Conservation (phyloP, 1,284 basidiomycete genomes). For the Trichosporon asahii region DNA sequence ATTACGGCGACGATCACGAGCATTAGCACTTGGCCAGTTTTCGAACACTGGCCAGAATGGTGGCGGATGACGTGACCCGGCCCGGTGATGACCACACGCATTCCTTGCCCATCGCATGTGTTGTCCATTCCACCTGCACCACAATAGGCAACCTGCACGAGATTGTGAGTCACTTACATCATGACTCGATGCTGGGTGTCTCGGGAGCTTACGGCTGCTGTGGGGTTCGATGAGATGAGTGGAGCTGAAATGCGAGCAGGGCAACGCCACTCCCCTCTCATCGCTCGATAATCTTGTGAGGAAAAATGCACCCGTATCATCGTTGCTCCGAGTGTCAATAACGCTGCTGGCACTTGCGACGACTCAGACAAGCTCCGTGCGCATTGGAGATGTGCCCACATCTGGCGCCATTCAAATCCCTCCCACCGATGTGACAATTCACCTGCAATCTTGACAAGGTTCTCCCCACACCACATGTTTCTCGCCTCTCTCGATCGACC, state of each 20-base stretch:
- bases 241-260: no score
- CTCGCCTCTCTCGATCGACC: no score
- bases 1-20: neutral
- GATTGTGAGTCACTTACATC: neutral
- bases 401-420: neutral
- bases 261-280: neutral
- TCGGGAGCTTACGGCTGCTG: neutral
- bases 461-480: no score
- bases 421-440: neutral
- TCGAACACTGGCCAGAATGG: neutral
- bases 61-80: constrained; percentile 2
- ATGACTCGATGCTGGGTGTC: neutral
- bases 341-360: neutral
- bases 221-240: neutral
- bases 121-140: neutral
- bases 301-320: no score
- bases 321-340: neutral
- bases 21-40: neutral
- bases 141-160: neutral
- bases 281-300: no score
- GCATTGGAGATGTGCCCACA: neutral
- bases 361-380: neutral
- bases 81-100: neutral
- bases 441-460: neutral
- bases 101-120: neutral